phyloP scores from a whole-genome alignment of 352 stramenopile genomes.

The Phytophthora citricola region DNA sequence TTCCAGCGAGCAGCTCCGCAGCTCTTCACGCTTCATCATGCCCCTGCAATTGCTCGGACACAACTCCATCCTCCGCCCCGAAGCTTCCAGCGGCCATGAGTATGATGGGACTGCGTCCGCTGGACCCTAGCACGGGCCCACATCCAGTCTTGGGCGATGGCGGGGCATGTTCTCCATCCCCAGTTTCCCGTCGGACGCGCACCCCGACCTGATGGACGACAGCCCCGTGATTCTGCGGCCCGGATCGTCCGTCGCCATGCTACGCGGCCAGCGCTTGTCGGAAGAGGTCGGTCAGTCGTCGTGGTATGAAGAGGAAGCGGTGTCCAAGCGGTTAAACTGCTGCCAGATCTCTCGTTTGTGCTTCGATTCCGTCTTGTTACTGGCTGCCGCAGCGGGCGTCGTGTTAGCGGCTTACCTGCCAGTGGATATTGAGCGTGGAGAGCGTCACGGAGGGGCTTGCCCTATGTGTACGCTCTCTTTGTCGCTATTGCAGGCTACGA shows the following conservation, averaged over 20 bases:
- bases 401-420: constrained; percentile 45
- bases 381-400: constrained; percentile 38
- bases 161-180: constrained; percentile 47
- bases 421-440: constrained; percentile 29
- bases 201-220: constrained; percentile 25
- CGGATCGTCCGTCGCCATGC: constrained; percentile 46
- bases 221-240: constrained; percentile 33
- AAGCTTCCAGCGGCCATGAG: constrained; percentile 17
- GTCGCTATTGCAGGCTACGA: constrained; percentile 59
- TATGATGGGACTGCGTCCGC: constrained; percentile 37
- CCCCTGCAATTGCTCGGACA: constrained; percentile 4
- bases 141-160: constrained; percentile 33
- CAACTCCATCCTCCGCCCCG: constrained; percentile 9
- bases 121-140: constrained; percentile 23
- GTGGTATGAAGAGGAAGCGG: constrained; percentile 43
- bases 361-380: constrained; percentile 47
- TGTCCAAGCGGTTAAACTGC: constrained; percentile 30
- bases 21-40: constrained; percentile 24
- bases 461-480: constrained; percentile 56
- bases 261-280: constrained; percentile 21
- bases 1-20: constrained; percentile 18
- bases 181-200: constrained; percentile 19
- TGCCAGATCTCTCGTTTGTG: constrained; percentile 33
- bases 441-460: constrained; percentile 40
- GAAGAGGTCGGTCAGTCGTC: constrained; percentile 31